phyloP scores from a whole-genome alignment of 2,329 filamentous ascomycete genomes.

The Phyllosticta citribraziliensis region DNA sequence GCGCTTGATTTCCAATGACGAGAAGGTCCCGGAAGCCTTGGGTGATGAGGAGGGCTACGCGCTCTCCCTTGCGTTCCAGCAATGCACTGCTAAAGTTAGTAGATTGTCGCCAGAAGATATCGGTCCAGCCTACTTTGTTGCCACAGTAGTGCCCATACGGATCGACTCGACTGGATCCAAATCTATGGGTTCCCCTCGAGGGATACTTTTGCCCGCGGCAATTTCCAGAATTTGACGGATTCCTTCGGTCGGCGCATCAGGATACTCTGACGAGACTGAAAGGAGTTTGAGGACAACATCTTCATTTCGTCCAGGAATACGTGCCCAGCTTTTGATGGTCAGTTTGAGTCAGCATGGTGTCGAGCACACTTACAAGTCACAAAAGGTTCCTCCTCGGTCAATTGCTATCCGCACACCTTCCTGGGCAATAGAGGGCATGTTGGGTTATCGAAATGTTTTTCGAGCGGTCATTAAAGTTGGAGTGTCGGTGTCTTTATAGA shows the following conservation, averaged over 20 bases:
- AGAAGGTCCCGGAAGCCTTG: conserved; percentile 54
- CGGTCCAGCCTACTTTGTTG: conserved; percentile 52
- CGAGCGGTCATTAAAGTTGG: background rate
- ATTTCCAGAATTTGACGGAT: conserved; percentile 22
- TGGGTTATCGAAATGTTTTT: background rate
- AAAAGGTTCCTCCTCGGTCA: conserved; percentile 24
- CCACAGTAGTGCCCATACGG: conserved; percentile 53
- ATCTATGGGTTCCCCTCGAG: conserved; percentile 17
- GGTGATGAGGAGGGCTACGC: conserved; percentile 16
- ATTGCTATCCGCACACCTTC: conserved; percentile 64
- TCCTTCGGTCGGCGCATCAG: conserved; percentile 24
- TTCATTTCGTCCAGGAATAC: conserved; percentile 75
- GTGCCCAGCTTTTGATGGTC: conserved; percentile 54
- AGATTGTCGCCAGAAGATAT: background rate
- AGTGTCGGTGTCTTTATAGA: background rate
- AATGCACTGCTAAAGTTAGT: conserved; percentile 16
- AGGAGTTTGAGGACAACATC: conserved; percentile 40
- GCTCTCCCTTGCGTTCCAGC: conserved; percentile 14
- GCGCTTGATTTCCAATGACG: conserved; percentile 18
- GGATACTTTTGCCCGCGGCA: conserved; percentile 11
- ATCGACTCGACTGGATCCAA: conserved; percentile 15
- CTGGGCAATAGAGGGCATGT: conserved; percentile 8
- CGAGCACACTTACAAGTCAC: background rate
- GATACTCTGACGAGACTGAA: conserved; percentile 21
- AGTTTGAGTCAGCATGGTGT: background rate